phyloP scores from a whole-genome alignment of 1,284 basidiomycete species.

The Inonotus obliquus region DNA sequence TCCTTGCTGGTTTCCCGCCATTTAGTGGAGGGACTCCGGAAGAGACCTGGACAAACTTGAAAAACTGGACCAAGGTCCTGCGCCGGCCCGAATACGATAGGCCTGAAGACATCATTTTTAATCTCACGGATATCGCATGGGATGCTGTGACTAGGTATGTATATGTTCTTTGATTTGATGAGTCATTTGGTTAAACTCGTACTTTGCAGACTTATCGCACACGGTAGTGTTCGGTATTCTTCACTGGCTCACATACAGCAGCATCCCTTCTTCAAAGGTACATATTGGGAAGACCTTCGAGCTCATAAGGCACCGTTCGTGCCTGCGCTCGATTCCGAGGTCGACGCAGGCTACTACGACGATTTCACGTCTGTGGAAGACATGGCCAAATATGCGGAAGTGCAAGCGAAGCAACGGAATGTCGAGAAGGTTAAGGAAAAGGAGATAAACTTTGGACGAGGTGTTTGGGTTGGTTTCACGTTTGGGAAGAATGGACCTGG shows the following conservation, averaged over 20 bases:
- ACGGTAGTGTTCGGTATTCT: slow-evolving; percentile 76
- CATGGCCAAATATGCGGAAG: slow-evolving; percentile 98
- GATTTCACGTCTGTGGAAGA: slow-evolving; percentile 91
- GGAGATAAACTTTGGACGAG: slow-evolving; percentile 68
- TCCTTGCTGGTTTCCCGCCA: slow-evolving; percentile 95
- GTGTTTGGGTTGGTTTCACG: slow-evolving; percentile 97
- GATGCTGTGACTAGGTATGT: slow-evolving; percentile 84
- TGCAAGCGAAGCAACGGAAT: slow-evolving; percentile 94
- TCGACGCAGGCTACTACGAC: slow-evolving; percentile 98
- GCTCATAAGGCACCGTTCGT: slow-evolving; percentile 88
- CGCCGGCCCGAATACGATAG: slow-evolving; percentile 93
- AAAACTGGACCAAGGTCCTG: slow-evolving; percentile 95
- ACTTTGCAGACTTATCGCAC: slow-evolving; percentile 45
- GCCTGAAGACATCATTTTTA: slow-evolving; percentile 96
- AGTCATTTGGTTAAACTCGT: not conserved
- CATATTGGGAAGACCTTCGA: slow-evolving; percentile 79
- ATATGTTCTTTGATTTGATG: not conserved
- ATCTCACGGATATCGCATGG: slow-evolving; percentile 92
- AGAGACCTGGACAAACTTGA: slow-evolving; percentile 99
- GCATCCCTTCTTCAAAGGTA: slow-evolving; percentile 82
- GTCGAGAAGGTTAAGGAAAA: slow-evolving; percentile 91
- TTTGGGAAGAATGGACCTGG: slow-evolving; percentile 86
- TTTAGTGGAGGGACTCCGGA: slow-evolving; percentile 95
- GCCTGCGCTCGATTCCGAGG: slow-evolving; percentile 90
- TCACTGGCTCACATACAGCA: slow-evolving; percentile 69